Percentiles rank a stretch among this genome's conserved stretches.
Evolutionary conservation across 1,139 yeast genomes (phyloP).

Genomic region (Kurtzmaniella natalensis): DNA sequence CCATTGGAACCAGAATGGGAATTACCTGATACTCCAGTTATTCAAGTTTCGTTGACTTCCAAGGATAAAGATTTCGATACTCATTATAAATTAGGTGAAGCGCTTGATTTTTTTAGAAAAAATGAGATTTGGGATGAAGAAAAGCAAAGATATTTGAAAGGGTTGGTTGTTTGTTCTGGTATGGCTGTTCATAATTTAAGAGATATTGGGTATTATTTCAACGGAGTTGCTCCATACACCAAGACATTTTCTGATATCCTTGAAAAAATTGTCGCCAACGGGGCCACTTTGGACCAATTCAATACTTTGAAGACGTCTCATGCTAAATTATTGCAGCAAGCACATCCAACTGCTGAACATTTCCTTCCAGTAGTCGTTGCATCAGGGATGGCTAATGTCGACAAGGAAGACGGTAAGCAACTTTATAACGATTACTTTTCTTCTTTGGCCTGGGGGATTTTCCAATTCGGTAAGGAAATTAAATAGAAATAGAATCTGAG

Average conservation of each 20-base stretch:
- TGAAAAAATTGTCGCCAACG: slow-evolving; percentile 20
- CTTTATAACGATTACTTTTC: slow-evolving; percentile 40
- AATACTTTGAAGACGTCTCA: slow-evolving; percentile 22
- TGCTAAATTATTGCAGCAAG: slow-evolving; percentile 35
- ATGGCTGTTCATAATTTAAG: slow-evolving; percentile 74
- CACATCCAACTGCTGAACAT: slow-evolving; percentile 78
- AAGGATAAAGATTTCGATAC: slow-evolving; percentile 41
- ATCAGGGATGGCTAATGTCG: slow-evolving; percentile 48
- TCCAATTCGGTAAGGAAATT: slow-evolving; percentile 42
- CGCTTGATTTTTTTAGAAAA: slow-evolving; percentile 47
- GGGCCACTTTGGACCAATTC: slow-evolving; percentile 22
- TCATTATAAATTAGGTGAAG: slow-evolving; percentile 55
- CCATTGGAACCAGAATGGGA: slow-evolving; percentile 24
- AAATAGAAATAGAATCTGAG: no score
- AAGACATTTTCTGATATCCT: slow-evolving; percentile 46
- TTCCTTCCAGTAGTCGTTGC: slow-evolving; percentile 67
- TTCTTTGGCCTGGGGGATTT: slow-evolving; percentile 68
- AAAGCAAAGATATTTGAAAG: slow-evolving; percentile 32
- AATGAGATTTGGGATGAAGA: slow-evolving; percentile 32
- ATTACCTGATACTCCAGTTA: slow-evolving; percentile 41
- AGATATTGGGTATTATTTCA: slow-evolving; percentile 37
- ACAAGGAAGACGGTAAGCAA: slow-evolving; percentile 37
- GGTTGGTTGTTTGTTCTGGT: slow-evolving; percentile 58
- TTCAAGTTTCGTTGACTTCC: slow-evolving; percentile 62
- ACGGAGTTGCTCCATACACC: slow-evolving; percentile 42